Conservation (phyloP, 805 yeast genomes). For the Lipomyces chichibuensis region DNA sequence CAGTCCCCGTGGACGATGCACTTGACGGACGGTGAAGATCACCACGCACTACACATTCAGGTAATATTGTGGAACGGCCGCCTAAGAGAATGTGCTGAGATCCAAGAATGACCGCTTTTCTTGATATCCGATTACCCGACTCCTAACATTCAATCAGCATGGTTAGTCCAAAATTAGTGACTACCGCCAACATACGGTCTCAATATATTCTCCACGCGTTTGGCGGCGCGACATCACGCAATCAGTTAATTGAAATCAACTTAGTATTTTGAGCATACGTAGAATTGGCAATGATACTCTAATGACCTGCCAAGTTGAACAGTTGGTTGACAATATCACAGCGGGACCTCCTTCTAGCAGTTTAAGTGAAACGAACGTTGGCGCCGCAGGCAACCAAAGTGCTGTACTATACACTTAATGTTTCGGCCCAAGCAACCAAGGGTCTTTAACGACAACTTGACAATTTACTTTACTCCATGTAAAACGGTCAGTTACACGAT, state of each 20-base stretch:
- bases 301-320: neutral
- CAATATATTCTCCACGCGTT: conserved; percentile 23
- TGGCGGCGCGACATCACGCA: conserved; percentile 10
- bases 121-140: conserved; percentile 45
- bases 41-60: conserved; percentile 44
- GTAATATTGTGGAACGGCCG: conserved; percentile 45
- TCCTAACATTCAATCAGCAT: conserved; percentile 28
- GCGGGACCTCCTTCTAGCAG: no score
- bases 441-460: neutral
- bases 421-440: neutral
- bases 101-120: conserved; percentile 44
- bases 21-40: conserved; percentile 38
- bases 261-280: neutral
- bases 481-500: neutral
- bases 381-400: no score
- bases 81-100: conserved; percentile 46
- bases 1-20: neutral
- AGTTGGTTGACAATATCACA: neutral
- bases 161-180: no score
- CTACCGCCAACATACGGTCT: conserved; percentile 16
- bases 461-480: neutral
- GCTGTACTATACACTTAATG: neutral
- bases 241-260: neutral
- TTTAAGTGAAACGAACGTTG: no score
- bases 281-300: neutral